Base-by-base conservation (phyloP, 345 rosid genomes). In the Bruguiera sexangula region DNA sequence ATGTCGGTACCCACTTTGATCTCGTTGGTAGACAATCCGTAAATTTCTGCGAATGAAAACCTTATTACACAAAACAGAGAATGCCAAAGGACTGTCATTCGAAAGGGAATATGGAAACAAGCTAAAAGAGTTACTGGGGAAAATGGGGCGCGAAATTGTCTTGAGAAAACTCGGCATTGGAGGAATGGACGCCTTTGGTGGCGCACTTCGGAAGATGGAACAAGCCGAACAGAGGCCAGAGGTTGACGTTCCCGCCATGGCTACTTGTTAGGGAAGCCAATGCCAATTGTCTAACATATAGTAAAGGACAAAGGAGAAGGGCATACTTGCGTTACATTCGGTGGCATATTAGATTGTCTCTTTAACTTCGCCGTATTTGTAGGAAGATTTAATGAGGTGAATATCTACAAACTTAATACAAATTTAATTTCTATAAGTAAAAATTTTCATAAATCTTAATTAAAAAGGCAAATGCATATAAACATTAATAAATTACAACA, bases 1-100 rank as follows among this genome's bases (percentile, higher is more conserved):
- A 91, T 74, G 75, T 77, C 90, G 70, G 81, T 78, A 43, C 97
- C 97, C 55, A 89, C 97, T 80, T 89, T 94, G 78, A 94, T 91
- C 71, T 89, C 98, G 72, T 89, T 94, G 53, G 91, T 86, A 60
- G 93, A 60, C 66, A 86, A 72, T 13, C 93, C 87, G 63, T 79
- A 80, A 69, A 89, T 73, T 71, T 84, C 98, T 94, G 85, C 69
- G 73, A 76, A 8, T 24, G 48, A 61, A 37, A 48, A 24, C 20
- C 9, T 32, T 72, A 74, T 16, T n/a, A 30, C 2, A 24, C 32
- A 63, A 53, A 3, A 65, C 3, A 27, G 22, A 18, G 18, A 18
- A 26, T 21, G 5, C 52, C 3, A 2, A 37, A 13, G 46, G 46
- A 37, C 46, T 37, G 5, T 57, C 26, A 20, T 8, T 4, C 11